Evolutionary conservation across 2,329 filamentous ascomycete species (phyloP).

Genomic region (Neonectria magnoliae): DNA sequence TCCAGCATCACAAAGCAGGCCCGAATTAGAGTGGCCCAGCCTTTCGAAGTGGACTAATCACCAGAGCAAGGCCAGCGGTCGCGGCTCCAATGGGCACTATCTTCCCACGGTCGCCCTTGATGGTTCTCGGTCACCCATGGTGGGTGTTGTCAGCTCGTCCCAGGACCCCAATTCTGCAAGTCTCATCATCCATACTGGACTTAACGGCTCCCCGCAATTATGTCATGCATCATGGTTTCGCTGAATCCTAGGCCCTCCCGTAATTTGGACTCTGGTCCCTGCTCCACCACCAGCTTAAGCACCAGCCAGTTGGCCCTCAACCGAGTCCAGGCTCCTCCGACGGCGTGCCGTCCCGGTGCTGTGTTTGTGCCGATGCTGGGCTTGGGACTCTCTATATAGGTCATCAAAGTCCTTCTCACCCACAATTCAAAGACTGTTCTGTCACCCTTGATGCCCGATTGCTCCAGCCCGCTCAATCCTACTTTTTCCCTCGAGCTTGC

Average conservation of each 20-base stretch:
- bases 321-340: slow-evolving; percentile 19
- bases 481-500: slow-evolving; percentile 26
- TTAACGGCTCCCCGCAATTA: slow-evolving; percentile 53
- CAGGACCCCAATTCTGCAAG: slow-evolving; percentile 19
- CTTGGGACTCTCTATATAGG: slow-evolving; percentile 42
- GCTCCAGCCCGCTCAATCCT: slow-evolving; percentile 35
- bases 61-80: slow-evolving; percentile 21
- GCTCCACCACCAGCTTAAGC: slow-evolving; percentile 41
- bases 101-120: slow-evolving; percentile 36
- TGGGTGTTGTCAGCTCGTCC: slow-evolving; percentile 30
- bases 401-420: slow-evolving; percentile 37
- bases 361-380: slow-evolving; percentile 5
- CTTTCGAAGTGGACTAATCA: slow-evolving; percentile 32
- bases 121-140: slow-evolving; percentile 24
- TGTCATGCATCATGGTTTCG: slow-evolving; percentile 56
- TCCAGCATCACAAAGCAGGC: slow-evolving; percentile 35
- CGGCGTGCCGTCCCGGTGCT: slow-evolving; percentile 31
- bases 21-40: slow-evolving; percentile 42
- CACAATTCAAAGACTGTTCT: slow-evolving; percentile 35
- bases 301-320: slow-evolving; percentile 32
- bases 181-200: slow-evolving; percentile 35
- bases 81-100: slow-evolving; percentile 29
- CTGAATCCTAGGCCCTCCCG: slow-evolving; percentile 49
- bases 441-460: slow-evolving; percentile 42
- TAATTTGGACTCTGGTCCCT: slow-evolving; percentile 47